Percentiles rank a stretch among this genome's conserved stretches.
phyloP scores from a whole-genome alignment of 1,284 basidiomycete genomes.

The Pyrrhoderma lamaoense region DNA sequence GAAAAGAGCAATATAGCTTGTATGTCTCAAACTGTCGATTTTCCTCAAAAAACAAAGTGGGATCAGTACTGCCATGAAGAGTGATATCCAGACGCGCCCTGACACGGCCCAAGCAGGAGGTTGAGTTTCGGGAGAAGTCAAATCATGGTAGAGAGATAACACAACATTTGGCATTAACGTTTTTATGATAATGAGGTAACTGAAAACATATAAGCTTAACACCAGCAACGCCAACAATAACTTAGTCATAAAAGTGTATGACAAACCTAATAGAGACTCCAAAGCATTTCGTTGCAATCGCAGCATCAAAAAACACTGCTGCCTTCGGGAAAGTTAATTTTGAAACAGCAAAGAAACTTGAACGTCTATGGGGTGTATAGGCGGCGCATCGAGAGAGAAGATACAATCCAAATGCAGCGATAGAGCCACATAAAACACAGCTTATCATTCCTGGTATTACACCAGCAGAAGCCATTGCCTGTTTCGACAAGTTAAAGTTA shows the following conservation, averaged over 20 bases:
- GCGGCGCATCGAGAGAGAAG: constrained; percentile 83
- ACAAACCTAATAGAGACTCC: constrained; percentile 88
- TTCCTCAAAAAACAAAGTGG: constrained; percentile 85
- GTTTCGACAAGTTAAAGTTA: constrained; percentile 19
- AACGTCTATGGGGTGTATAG: constrained; percentile 64
- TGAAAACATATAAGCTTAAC: constrained; percentile 25
- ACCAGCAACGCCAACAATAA: not conserved
- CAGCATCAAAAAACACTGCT: constrained; percentile 83
- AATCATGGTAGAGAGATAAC: constrained; percentile 70
- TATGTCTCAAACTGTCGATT: constrained; percentile 76
- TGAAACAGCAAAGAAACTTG: constrained; percentile 86
- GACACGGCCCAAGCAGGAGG: constrained; percentile 72
- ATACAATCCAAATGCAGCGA: constrained; percentile 84
- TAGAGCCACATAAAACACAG: constrained; percentile 78
- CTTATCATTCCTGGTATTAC: constrained; percentile 83
- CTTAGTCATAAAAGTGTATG: constrained; percentile 19
- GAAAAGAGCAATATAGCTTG: constrained; percentile 82
- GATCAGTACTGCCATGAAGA: constrained; percentile 77
- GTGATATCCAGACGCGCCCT: constrained; percentile 75
- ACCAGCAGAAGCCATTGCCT: constrained; percentile 83
- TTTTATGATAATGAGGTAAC: constrained; percentile 93
- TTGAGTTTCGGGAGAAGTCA: constrained; percentile 55
- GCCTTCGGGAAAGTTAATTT: constrained; percentile 81
- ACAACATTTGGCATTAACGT: constrained; percentile 93
- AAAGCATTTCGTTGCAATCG: constrained; percentile 95